Conservation (phyloP, 345 rosid genomes). For the Salix arbutifolia region DNA sequence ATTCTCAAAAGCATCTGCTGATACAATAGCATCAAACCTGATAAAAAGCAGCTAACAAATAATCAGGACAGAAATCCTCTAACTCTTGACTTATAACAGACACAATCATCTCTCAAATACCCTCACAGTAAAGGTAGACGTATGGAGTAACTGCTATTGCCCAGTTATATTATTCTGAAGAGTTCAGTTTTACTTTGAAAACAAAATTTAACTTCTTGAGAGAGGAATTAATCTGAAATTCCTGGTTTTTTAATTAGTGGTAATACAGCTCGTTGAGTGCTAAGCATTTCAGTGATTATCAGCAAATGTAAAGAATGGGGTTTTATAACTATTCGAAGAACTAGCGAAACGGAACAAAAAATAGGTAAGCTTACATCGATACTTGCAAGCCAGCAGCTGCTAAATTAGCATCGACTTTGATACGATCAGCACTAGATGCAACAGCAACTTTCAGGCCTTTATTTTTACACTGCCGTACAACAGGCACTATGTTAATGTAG, state of each 20-base stretch:
- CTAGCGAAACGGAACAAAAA: neutral
- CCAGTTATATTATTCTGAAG: neutral
- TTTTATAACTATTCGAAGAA: neutral
- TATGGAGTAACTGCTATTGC: neutral
- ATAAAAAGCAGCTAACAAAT: conserved; percentile 13
- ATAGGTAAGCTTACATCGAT: conserved; percentile 51
- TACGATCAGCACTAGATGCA: conserved; percentile 93
- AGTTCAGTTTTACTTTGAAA: too few relatives aligned
- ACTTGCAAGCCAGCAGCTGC: conserved; percentile 77
- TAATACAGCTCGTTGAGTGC: neutral
- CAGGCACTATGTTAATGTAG: neutral
- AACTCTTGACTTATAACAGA: neutral
- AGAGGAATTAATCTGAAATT: too few relatives aligned
- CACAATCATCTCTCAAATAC: neutral
- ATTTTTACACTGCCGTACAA: conserved; percentile 61
- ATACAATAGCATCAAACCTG: conserved; percentile 97
- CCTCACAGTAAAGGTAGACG: neutral
- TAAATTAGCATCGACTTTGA: conserved; percentile 93
- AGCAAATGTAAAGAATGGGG: neutral
- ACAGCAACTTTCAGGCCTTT: conserved; percentile 90
- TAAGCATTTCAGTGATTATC: neutral
- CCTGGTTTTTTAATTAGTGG: neutral
- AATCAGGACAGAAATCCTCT: conserved; percentile 10
- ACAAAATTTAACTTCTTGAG: too few relatives aligned
- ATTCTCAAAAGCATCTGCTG: conserved; percentile 97